phyloP scores from a whole-genome alignment of 768 basidiomycete genomes.

The Mycena haematopus region DNA sequence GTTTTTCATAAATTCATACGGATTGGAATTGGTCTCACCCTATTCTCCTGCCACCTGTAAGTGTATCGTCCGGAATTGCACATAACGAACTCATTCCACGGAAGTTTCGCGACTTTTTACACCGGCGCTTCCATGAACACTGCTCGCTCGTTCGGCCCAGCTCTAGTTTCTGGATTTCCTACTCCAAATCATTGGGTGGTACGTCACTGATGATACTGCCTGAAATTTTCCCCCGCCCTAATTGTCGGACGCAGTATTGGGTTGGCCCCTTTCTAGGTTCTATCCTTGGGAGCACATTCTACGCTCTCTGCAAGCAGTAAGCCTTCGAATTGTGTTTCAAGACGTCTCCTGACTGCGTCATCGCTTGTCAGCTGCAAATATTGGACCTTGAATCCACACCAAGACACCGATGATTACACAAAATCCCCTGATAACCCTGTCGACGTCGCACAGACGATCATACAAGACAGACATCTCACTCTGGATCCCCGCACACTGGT shows the following conservation, averaged over 20 bases:
- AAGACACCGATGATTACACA: slow-evolving; percentile 46
- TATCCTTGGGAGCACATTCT: slow-evolving; percentile 63
- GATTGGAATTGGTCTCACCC: slow-evolving; percentile 70
- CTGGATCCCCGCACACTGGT: slow-evolving; percentile 22
- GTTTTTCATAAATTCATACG: slow-evolving; percentile 29
- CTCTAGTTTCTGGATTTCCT: slow-evolving; percentile 68
- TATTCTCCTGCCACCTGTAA: slow-evolving; percentile 68
- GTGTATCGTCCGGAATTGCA: slow-evolving; percentile 26
- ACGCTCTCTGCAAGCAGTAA: slow-evolving; percentile 59
- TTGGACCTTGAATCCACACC: slow-evolving; percentile 57
- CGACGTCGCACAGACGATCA: slow-evolving; percentile 29
- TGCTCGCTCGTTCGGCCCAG: slow-evolving; percentile 73
- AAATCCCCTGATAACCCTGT: slow-evolving; percentile 49
- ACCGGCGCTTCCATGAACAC: slow-evolving; percentile 75
- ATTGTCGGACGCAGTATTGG: slow-evolving; percentile 59
- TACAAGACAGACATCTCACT: slow-evolving; percentile 12
- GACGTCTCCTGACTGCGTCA: slow-evolving; percentile 4
- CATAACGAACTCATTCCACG: neutral
- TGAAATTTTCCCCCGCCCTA: neutral
- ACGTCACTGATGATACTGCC: slow-evolving; percentile 33
- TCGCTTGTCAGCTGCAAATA: slow-evolving; percentile 49
- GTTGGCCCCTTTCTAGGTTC: slow-evolving; percentile 73
- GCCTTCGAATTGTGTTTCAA: slow-evolving; percentile 6
- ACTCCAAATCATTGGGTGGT: slow-evolving; percentile 66
- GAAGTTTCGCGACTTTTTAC: slow-evolving; percentile 64